phyloP scores from a whole-genome alignment of 2,329 filamentous ascomycete genomes.

The Nemania serpens region DNA sequence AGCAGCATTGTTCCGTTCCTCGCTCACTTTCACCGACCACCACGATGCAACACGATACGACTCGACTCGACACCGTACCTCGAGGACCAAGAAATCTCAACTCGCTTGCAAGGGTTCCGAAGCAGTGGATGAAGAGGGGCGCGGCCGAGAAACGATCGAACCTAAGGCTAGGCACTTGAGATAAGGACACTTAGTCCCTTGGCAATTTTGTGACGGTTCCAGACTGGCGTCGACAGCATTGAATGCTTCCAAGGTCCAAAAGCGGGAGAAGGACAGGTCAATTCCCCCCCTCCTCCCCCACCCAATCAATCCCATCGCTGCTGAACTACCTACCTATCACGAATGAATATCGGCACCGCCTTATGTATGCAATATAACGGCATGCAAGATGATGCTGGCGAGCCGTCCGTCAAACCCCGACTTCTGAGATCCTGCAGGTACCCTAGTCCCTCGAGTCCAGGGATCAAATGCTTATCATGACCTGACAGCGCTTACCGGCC shows the following conservation, averaged over 20 bases:
- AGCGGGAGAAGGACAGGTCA: not conserved
- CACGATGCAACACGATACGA: not conserved
- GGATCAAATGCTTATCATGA: constrained; percentile 26
- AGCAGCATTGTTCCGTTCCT: not conserved
- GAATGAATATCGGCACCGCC: constrained; percentile 6
- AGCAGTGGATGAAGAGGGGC: not conserved
- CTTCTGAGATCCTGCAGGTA: constrained; percentile 29
- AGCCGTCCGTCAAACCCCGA: constrained; percentile 18
- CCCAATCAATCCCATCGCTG: not conserved
- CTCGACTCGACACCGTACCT: not conserved
- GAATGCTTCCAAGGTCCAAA: constrained; percentile 1
- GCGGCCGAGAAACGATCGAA: not conserved
- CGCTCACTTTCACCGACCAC: not conserved
- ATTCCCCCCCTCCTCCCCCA: not conserved
- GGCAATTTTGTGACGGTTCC: not conserved
- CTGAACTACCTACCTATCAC: not conserved
- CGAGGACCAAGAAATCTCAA: no score
- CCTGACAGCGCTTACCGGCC: constrained; percentile 6
- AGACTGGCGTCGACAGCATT: not conserved
- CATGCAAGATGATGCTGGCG: constrained; percentile 27
- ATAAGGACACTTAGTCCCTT: not conserved
- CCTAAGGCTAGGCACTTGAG: not conserved
- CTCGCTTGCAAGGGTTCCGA: not conserved
- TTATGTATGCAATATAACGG: constrained; percentile 25
- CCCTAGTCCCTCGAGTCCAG: constrained; percentile 19